Base-by-base conservation (phyloP, 139 green algal species). In the Chlorella sp. region DNA sequence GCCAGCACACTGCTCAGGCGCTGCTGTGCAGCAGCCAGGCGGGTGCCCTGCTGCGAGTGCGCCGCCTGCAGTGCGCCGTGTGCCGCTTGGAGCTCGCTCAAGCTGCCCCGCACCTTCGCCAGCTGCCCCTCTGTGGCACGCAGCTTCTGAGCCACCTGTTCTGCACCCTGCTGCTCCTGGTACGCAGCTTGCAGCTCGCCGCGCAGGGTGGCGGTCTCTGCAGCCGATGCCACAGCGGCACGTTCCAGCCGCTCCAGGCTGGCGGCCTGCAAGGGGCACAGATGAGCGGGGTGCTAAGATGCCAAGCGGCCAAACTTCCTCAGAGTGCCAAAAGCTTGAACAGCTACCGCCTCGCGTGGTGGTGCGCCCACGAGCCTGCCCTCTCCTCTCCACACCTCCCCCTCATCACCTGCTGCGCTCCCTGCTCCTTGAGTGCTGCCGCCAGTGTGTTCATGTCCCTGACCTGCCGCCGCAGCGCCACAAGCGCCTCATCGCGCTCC, bases 31-130 rank as follows among this genome's bases (percentile, higher is more conserved):
- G 51, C 3, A 23, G 75, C 34, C 56, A 82, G 55, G 55, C 47
- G 55, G 75, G 32, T 32, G 18, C 44, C 55, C 75, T 69, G 39
- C 34, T 82, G 55, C 21, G 16, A 36, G 34, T 60, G 55, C 3
- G 55, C 56, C 56, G 75, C 75, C 75, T 80, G 39, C 39, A 80
- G 73, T 5, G 44, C 44, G n/a, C 34, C 20, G 28, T 80, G 55
- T 20, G 55, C 74, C 55, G 51, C 74, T 32, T 81, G 32, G 55
- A 81, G 56, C 56, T 69, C 26, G 11, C 56, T 34, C 2, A 71
- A 34, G 55, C 13, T 57, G 34, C 34, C 25, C 34, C 47, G 32
- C 34, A 34, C 13, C 56, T 82, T n/a, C 13, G 25, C 55, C 36
- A 69, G 55, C 55, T 64, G 55, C 25, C 13, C 34, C 55, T 82